These are phyloP conservation scores for Exophiala lecanii-corni DNA, from an alignment of 2,329 filamentous ascomycete genomes.

Conservation along the genomic window DNA sequence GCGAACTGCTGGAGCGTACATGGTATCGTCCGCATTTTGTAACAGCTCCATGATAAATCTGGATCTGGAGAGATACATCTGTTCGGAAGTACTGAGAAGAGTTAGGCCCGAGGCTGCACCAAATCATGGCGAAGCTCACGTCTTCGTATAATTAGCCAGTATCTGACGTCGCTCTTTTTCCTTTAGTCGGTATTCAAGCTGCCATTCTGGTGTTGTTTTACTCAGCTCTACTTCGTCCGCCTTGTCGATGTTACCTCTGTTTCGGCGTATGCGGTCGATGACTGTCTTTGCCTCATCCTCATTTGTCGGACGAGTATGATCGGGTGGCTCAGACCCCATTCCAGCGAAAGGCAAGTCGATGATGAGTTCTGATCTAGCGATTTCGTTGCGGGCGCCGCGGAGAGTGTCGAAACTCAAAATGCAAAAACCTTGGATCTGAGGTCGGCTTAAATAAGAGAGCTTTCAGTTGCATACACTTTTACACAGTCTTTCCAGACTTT, in stretches of 20 bases:
- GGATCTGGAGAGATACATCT: constrained; percentile 16
- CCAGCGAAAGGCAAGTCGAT: not conserved
- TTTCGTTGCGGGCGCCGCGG: not conserved
- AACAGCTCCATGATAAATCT: constrained; percentile 12
- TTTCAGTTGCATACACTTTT: not conserved
- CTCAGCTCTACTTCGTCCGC: constrained; percentile 8
- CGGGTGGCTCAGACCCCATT: not conserved
- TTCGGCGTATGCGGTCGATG: not conserved
- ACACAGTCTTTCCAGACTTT: not conserved
- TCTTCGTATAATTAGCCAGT: constrained; percentile 7
- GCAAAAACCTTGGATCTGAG: not conserved
- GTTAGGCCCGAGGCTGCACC: constrained; percentile 1
- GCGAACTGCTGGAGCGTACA: constrained; percentile 3
- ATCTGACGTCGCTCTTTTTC: not conserved
- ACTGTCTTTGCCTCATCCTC: not conserved
- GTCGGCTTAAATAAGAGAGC: not conserved
- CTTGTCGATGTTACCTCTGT: constrained; percentile 5
- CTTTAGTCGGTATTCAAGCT: constrained; percentile 7
- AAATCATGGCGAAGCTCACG: constrained; percentile 4
- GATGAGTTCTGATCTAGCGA: constrained; percentile 1
- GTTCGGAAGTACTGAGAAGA: constrained; percentile 14
- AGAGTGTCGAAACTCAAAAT: not conserved
- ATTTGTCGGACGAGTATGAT: not conserved
- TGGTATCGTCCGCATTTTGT: constrained; percentile 41
- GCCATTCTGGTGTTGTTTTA: constrained; percentile 2